These are phyloP conservation scores for Candolleomyces aberdarensis DNA, from an alignment of 768 basidiomycete species.

Conservation along the genomic window DNA sequence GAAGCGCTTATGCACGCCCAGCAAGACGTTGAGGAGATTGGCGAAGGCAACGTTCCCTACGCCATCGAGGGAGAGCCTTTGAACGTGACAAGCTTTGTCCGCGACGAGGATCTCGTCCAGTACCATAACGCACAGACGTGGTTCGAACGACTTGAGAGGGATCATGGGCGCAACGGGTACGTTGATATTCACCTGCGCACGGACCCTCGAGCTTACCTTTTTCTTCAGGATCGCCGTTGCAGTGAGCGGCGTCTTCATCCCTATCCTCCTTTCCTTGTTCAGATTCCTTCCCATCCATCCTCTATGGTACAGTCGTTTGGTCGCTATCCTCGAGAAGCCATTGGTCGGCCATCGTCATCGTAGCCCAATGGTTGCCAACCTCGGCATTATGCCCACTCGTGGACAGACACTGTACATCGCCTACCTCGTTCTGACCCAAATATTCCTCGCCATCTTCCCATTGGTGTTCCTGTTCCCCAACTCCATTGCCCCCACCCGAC, in stretches of 20 bases:
- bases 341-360: conserved; percentile 7
- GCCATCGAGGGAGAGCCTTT: not conserved
- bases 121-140: not conserved
- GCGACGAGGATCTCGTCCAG: not conserved
- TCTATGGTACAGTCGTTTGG: conserved; percentile 10
- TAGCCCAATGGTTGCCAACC: not conserved
- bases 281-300: conserved; percentile 9
- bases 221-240: conserved; percentile 4
- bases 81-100: conserved; percentile 3
- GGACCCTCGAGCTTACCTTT: not conserved
- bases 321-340: conserved; percentile 2
- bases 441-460: conserved; percentile 11
- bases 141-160: conserved; percentile 1
- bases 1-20: conserved; percentile 5
- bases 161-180: conserved; percentile 3
- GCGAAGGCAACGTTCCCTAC: conserved; percentile 5
- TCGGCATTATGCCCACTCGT: conserved; percentile 9
- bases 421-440: conserved; percentile 8
- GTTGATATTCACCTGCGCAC: not conserved
- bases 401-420: conserved; percentile 8
- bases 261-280: conserved; percentile 6
- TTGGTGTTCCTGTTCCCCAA: conserved; percentile 7
- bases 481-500: not conserved
- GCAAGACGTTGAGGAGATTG: conserved; percentile 1
- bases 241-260: conserved; percentile 7